Evolutionary conservation across 2,329 filamentous ascomycete species (phyloP), one percentile per base, ranked within the genome.

Genomic region (Fusarium praegraminearum): DNA sequence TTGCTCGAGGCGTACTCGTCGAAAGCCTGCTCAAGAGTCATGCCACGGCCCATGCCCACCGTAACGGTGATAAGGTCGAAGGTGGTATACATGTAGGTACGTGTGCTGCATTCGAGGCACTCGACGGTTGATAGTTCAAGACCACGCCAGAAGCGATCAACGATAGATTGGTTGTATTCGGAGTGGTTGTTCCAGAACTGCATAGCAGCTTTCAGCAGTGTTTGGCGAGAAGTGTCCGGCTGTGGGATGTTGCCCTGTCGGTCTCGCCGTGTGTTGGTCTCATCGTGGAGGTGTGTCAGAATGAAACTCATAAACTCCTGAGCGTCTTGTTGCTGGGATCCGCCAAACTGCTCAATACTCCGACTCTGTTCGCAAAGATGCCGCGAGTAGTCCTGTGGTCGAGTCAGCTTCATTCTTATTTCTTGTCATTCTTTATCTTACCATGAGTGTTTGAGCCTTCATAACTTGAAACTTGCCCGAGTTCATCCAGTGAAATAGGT

Each of bases 301-400:
- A 98, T 79, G 76, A 97, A 97, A 46, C 90, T 89, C 70, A 95
- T 90, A 72, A 97, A 97, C 75, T 98, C 96, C 70, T 94, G 92
- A 3, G 94, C 91, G 76, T 99, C 96, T 80, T 98, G 96, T 77
- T 98, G 95, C 51, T 89, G 83, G 26, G 85, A 84, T 41, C 93
- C 90, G 16, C 90, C 92, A 82, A 94, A 96, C 9, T 87, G 70
- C 33, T 76, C 65, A 51, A 74, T 58, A 36, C 68, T 57, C 52
- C 63, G 59, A 44, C 72, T 73, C 57, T 79, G 67, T 57, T 78
- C 74, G 59, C 78, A 80, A 11, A 83, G 65, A 59, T 82, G 76
- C 33, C 75, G 71, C 18, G 79, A 86, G 64, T 92, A 92, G 45
- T 88, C 86, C 80, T 91, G 38, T 44, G 8, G 15, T 12, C 47